A percentile compares a stretch with the other conserved stretches of the same genome.
These are phyloP conservation scores for Rhododendron ovatum DNA, from an alignment of 148 eudicot species.

Conservation along the genomic window DNA sequence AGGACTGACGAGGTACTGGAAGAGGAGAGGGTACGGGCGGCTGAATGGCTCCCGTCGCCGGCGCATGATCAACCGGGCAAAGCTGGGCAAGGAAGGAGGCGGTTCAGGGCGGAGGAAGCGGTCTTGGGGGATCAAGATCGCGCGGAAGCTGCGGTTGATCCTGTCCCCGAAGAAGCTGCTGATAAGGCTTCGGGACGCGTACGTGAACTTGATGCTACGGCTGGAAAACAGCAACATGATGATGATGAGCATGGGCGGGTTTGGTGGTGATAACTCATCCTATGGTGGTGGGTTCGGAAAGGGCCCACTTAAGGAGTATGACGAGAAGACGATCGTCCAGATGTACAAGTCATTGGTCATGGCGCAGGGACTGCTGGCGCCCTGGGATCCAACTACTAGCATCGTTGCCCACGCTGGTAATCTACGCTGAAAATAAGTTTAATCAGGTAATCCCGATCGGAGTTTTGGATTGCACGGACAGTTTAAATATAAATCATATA, in stretches of 20 bases:
- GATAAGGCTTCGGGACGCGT: constrained; percentile 54
- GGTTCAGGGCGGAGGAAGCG: constrained; percentile 17
- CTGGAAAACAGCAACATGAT: constrained; percentile 30
- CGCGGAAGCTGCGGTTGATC: constrained; percentile 29
- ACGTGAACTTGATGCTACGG: constrained; percentile 66
- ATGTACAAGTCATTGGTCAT: constrained; percentile 56
- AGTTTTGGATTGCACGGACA: too few relatives aligned
- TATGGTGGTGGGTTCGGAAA: constrained; percentile 21
- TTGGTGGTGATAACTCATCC: constrained; percentile 20
- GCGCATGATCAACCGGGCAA: constrained; percentile 3
- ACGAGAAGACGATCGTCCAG: constrained; percentile 69
- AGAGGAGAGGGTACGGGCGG: constrained; percentile 44
- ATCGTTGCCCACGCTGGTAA: constrained; percentile 1
- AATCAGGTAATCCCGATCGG: background rate
- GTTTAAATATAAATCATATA: too few relatives aligned
- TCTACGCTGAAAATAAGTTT: background rate
- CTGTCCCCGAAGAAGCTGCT: constrained; percentile 60
- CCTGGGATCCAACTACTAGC: constrained; percentile 20
- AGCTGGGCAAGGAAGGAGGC: constrained; percentile 2
- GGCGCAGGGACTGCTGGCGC: constrained; percentile 54
- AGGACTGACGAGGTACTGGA: constrained; percentile 53
- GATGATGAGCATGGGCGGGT: constrained; percentile 18
- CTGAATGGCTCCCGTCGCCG: constrained; percentile 18
- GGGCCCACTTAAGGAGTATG: constrained; percentile 62
- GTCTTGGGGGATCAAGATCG: constrained; percentile 48